phyloP scores from a whole-genome alignment of 352 stramenopile species.

The Aphanomyces stellatus region DNA sequence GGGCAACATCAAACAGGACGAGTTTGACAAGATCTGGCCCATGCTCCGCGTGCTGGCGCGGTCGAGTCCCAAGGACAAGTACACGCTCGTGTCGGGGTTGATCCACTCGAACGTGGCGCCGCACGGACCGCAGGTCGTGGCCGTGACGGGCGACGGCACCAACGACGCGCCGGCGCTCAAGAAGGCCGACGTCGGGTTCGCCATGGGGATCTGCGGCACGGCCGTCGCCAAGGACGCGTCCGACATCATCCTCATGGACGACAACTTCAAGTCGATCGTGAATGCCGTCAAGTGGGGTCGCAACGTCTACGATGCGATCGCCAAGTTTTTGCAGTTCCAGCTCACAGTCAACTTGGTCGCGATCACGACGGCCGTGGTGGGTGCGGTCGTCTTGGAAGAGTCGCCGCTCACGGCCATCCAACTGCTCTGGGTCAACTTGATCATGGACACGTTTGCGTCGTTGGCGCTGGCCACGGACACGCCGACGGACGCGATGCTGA shows the following conservation, averaged over 20 bases:
- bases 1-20: too few species aligned
- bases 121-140: conserved; percentile 35
- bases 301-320: conserved; percentile 85
- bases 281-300: conserved; percentile 82
- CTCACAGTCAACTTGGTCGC: conserved; percentile 87
- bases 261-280: conserved; percentile 86
- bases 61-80: conserved; percentile 54
- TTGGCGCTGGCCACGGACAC: too few species aligned
- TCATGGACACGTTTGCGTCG: too few species aligned
- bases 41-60: too few species aligned
- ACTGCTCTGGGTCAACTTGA: too few species aligned
- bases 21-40: too few species aligned
- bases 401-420: conserved; percentile 75
- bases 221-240: conserved; percentile 84
- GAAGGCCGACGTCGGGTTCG: conserved; percentile 92
- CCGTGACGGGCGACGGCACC: conserved; percentile 92
- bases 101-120: conserved; percentile 45
- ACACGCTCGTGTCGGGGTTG: conserved; percentile 46
- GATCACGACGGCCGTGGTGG: conserved; percentile 68
- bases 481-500: conserved; percentile 80
- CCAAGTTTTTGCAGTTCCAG: conserved; percentile 89
- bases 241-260: conserved; percentile 85
- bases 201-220: conserved; percentile 88
- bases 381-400: conserved; percentile 22
- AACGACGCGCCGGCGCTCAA: conserved; percentile 95